Evolutionary conservation across 2,329 filamentous ascomycete species (phyloP).

Genomic region (Escovopsis sp.): DNA sequence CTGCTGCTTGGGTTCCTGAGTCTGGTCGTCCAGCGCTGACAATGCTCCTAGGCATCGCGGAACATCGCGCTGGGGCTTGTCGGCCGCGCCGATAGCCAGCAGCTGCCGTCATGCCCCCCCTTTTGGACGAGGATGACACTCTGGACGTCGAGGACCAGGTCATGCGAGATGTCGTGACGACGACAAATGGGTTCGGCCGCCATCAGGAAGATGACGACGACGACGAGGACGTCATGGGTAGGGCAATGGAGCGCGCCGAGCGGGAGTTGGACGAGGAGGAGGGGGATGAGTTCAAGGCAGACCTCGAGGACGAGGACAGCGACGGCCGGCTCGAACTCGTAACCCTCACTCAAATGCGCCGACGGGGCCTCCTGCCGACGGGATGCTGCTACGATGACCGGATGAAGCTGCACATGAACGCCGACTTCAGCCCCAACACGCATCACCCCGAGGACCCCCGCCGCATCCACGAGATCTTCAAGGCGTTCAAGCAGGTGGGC

Average conservation of each 20-base stretch:
- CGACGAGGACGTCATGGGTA: no score
- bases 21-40: background rate
- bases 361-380: slow-evolving; percentile 44
- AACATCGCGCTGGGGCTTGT: background rate
- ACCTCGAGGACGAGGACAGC: slow-evolving; percentile 19
- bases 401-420: slow-evolving; percentile 91
- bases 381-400: slow-evolving; percentile 82
- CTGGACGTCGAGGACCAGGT: slow-evolving; percentile 30
- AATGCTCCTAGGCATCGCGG: no score
- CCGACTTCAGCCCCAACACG: slow-evolving; percentile 54
- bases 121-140: slow-evolving; percentile 10
- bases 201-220: slow-evolving; percentile 16
- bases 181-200: slow-evolving; percentile 11
- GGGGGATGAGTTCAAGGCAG: no score
- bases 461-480: slow-evolving; percentile 85
- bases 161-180: slow-evolving; percentile 24
- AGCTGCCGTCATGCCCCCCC: background rate
- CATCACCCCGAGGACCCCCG: slow-evolving; percentile 90
- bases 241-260: no score
- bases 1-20: background rate
- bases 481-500: slow-evolving; percentile 67
- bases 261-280: no score
- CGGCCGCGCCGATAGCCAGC: background rate
- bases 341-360: slow-evolving; percentile 22
- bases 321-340: slow-evolving; percentile 23